These are phyloP conservation scores for Chenopodium album DNA, from an alignment of 148 eudicot species.

Conservation along the genomic window DNA sequence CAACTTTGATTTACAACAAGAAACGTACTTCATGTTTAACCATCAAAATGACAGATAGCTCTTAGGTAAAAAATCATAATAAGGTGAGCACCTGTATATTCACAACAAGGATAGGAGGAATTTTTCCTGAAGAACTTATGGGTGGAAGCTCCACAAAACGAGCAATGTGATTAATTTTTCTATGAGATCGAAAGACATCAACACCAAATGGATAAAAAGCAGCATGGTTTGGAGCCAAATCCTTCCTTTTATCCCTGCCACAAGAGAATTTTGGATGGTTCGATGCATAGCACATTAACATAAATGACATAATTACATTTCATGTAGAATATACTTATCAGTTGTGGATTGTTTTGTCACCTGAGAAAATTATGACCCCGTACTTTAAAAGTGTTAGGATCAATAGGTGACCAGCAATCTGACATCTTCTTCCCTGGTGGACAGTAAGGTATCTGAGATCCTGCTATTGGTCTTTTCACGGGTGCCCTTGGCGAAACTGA, in stretches of 20 bases:
- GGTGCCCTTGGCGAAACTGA: constrained; percentile 77
- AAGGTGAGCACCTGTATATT: constrained; percentile 66
- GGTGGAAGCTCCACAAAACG: constrained; percentile 85
- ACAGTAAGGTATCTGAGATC: constrained; percentile 78
- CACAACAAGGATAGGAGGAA: constrained; percentile 82
- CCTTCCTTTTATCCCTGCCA: constrained; percentile 86
- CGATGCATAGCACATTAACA: constrained; percentile 1
- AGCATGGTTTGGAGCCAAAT: constrained; percentile 62
- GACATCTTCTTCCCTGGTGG: constrained; percentile 74
- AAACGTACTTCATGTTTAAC: neutral
- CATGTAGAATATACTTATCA: neutral
- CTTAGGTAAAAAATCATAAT: neutral
- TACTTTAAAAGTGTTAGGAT: constrained; percentile 75
- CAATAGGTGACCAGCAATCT: constrained; percentile 82
- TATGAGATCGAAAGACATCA: constrained; percentile 80
- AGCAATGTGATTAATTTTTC: constrained; percentile 83
- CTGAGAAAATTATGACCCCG: constrained; percentile 75
- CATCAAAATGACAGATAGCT: neutral
- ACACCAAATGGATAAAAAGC: constrained; percentile 86
- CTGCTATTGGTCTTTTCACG: constrained; percentile 79
- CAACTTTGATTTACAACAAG: neutral
- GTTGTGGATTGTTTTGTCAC: constrained; percentile 28
- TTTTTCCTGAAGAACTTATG: constrained; percentile 46
- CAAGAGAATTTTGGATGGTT: neutral
- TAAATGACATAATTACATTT: neutral